A percentile compares a stretch with the other conserved stretches of the same genome.
These are phyloP conservation scores for Hypoxylon intermedium DNA, from an alignment of 495 filamentous ascomycete species.

Conservation along the genomic window DNA sequence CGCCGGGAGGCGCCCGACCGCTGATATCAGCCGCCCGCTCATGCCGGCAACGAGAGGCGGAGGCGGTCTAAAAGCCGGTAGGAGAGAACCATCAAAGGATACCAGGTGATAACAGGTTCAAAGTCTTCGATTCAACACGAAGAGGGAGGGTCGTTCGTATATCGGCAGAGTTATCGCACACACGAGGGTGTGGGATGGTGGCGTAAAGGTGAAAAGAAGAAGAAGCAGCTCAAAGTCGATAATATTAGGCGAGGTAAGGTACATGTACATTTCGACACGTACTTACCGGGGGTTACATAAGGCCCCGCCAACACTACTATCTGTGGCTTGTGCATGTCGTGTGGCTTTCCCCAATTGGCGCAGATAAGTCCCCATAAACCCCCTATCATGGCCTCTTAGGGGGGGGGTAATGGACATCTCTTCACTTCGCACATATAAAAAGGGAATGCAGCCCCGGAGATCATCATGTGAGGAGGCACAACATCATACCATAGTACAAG, in stretches of 20 bases:
- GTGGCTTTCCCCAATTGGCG: too few species aligned
- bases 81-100: slow-evolving; percentile 31
- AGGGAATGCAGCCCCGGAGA: too few species aligned
- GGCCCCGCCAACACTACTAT: too few species aligned
- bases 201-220: slow-evolving; percentile 5
- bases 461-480: too few species aligned
- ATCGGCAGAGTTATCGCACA: neutral
- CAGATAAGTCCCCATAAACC: too few species aligned
- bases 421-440: too few species aligned
- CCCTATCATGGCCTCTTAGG: too few species aligned
- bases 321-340: too few species aligned
- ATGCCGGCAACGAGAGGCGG: slow-evolving; percentile 58
- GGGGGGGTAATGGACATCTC: too few species aligned
- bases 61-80: slow-evolving; percentile 31
- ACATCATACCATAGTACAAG: too few species aligned
- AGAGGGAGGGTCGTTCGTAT: neutral
- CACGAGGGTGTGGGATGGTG: slow-evolving; percentile 17
- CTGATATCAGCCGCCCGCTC: slow-evolving; percentile 80
- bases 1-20: slow-evolving; percentile 71
- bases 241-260: slow-evolving; percentile 8
- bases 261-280: too few species aligned
- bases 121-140: slow-evolving; percentile 1
- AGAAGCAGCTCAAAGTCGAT: slow-evolving; percentile 10
- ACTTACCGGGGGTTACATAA: too few species aligned
- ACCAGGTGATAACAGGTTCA: neutral